phyloP scores from a whole-genome alignment of 805 yeast genomes.

The Torulaspora microellipsoides region DNA sequence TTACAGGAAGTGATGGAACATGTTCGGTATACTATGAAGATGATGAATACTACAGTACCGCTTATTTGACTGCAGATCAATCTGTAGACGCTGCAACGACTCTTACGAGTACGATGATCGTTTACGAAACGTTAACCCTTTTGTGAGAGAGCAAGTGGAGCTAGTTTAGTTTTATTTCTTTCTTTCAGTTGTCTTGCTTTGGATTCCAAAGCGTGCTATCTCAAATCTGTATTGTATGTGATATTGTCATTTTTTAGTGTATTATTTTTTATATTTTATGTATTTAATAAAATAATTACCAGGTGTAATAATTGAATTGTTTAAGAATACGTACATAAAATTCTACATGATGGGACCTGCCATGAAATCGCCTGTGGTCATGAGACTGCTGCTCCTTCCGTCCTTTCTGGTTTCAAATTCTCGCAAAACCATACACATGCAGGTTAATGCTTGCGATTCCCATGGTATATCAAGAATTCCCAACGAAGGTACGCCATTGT shows the following conservation, averaged over 20 bases:
- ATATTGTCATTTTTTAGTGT: not conserved
- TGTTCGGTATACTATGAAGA: conserved; percentile 27
- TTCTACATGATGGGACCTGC: too few relatives aligned
- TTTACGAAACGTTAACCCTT: conserved; percentile 23
- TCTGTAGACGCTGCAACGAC: conserved; percentile 36
- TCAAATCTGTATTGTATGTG: not conserved
- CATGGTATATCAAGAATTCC: conserved; percentile 24
- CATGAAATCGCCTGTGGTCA: not conserved
- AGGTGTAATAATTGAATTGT: too few relatives aligned
- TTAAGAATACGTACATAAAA: too few relatives aligned
- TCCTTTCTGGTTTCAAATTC: conserved; percentile 34
- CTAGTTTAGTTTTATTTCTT: not conserved
- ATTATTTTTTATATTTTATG: not conserved
- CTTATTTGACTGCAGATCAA: conserved; percentile 27
- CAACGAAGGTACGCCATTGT: conserved; percentile 2
- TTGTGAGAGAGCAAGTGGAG: not conserved
- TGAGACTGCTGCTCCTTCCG: conserved; percentile 13
- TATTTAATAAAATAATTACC: not conserved
- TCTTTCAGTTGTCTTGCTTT: too few relatives aligned
- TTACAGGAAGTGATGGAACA: conserved; percentile 20
- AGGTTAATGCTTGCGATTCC: conserved; percentile 29
- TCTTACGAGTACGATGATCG: conserved; percentile 29
- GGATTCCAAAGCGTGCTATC: not conserved
- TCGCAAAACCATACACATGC: conserved; percentile 34
- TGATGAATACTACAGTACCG: conserved; percentile 31